Percentiles rank a stretch among this genome's conserved stretches.
These are phyloP conservation scores for Termitomyces eurrhizus DNA, from an alignment of 768 basidiomycete genomes.

Conservation along the genomic window DNA sequence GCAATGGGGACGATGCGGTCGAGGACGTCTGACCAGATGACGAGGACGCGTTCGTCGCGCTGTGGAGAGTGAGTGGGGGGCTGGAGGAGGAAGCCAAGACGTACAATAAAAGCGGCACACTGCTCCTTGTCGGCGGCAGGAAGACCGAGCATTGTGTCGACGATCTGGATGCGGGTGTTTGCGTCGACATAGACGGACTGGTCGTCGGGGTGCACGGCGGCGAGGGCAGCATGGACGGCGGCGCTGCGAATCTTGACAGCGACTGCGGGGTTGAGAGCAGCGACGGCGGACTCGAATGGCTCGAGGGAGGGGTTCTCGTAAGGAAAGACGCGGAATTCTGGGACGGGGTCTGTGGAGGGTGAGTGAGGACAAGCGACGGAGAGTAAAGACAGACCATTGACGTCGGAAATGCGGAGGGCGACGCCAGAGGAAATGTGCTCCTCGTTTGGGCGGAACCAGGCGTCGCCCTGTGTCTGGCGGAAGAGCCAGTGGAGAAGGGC, in stretches of 20 bases:
- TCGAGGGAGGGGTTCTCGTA: conserved; percentile 70
- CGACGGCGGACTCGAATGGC: conserved; percentile 72
- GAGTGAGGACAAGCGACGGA: background rate
- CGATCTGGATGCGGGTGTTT: conserved; percentile 81
- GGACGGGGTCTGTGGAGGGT: conserved; percentile 18
- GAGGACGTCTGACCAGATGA: conserved; percentile 81
- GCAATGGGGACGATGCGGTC: conserved; percentile 73
- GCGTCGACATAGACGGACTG: conserved; percentile 66
- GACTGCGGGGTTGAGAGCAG: conserved; percentile 73
- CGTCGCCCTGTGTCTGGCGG: conserved; percentile 74
- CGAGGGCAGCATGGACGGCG: conserved; percentile 75
- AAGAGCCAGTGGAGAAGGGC: conserved; percentile 80
- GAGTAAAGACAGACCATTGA: conserved; percentile 25
- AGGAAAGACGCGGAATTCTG: conserved; percentile 75
- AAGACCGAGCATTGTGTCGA: conserved; percentile 75
- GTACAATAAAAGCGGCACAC: conserved; percentile 80
- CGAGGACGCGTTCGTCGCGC: conserved; percentile 81
- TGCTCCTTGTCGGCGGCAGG: conserved; percentile 84
- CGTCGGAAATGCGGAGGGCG: conserved; percentile 47
- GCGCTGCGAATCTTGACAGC: conserved; percentile 78
- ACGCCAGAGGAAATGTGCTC: conserved; percentile 72
- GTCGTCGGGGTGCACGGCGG: conserved; percentile 52
- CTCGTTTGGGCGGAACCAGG: conserved; percentile 80
- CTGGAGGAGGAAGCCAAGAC: conserved; percentile 21
- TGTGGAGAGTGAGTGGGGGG: conserved; percentile 18